A percentile compares a stretch with the other conserved stretches of the same genome.
These are phyloP conservation scores for Maudiozyma bulderi DNA, from an alignment of 805 yeast genomes.

Conservation along the genomic window DNA sequence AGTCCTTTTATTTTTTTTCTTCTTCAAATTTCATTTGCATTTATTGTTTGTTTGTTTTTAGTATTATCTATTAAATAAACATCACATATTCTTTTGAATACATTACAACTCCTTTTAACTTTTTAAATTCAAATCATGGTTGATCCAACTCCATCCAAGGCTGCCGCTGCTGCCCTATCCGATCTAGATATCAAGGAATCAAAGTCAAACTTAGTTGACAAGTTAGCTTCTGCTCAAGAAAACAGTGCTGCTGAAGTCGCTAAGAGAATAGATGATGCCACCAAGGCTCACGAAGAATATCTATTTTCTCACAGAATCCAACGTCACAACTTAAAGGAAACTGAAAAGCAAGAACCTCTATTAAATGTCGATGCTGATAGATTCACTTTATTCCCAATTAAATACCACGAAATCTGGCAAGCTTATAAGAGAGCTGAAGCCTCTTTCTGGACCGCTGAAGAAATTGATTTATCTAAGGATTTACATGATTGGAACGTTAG, in stretches of 20 bases:
- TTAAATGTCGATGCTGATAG: constrained; percentile 76
- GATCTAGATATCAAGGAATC: constrained; percentile 40
- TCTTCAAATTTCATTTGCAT: not conserved
- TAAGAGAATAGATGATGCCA: constrained; percentile 27
- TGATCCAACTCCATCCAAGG: constrained; percentile 67
- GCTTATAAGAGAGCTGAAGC: constrained; percentile 99
- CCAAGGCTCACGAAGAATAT: constrained; percentile 43
- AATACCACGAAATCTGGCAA: constrained; percentile 97
- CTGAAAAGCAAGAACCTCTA: constrained; percentile 85
- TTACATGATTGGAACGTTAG: constrained; percentile 83
- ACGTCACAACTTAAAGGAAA: constrained; percentile 60
- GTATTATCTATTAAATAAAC: not conserved
- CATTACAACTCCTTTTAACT: not conserved
- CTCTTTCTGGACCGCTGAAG: constrained; percentile 99
- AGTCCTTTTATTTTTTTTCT: not conserved
- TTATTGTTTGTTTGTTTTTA: not conserved
- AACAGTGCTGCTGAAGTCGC: constrained; percentile 18
- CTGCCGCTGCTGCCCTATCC: constrained; percentile 47
- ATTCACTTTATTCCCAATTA: constrained; percentile 90
- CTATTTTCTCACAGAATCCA: constrained; percentile 55
- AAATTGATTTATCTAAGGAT: constrained; percentile 91
- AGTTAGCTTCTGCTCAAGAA: constrained; percentile 36
- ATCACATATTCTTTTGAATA: not conserved
- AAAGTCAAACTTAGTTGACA: constrained; percentile 34
- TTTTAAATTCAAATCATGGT: constrained; percentile 8